These are phyloP conservation scores for Guillardia theta DNA, from an alignment of 78 protist species.

Conservation along the genomic window DNA sequence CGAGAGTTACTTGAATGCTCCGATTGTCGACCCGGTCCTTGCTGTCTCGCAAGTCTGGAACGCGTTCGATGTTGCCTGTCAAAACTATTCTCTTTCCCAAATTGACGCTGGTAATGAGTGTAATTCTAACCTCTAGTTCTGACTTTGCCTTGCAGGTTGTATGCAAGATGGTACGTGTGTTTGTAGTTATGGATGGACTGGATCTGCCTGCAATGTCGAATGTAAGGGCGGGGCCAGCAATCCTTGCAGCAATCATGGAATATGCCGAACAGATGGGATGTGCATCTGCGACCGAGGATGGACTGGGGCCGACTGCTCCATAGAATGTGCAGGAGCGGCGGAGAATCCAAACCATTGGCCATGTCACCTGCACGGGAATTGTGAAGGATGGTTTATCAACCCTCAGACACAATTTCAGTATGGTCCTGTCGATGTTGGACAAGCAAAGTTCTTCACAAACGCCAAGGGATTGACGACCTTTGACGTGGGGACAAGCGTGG, in stretches of 20 bases:
- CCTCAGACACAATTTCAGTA: neutral
- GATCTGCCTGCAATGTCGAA: neutral
- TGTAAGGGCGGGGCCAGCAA: neutral
- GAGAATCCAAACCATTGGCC: neutral
- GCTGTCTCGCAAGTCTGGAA: neutral
- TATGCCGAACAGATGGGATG: neutral
- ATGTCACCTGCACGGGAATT: neutral
- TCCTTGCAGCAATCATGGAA: neutral
- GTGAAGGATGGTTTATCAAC: neutral
- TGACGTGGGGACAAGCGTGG: neutral
- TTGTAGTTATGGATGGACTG: neutral
- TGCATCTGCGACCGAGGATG: neutral
- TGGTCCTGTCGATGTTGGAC: neutral
- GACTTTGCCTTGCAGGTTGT: neutral
- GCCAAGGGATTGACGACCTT: neutral
- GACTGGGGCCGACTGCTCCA: neutral
- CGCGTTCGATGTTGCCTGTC: neutral
- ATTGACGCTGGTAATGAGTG: neutral
- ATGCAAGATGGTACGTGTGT: neutral
- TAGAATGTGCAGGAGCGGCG: neutral
- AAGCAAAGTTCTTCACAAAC: neutral
- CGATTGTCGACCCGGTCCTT: neutral
- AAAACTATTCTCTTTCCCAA: neutral
- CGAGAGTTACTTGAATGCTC: neutral
- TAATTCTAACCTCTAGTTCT: neutral